Evolutionary conservation across 1,284 basidiomycete species (phyloP).

Genomic region (Cutaneotrichosporon dermatis): DNA sequence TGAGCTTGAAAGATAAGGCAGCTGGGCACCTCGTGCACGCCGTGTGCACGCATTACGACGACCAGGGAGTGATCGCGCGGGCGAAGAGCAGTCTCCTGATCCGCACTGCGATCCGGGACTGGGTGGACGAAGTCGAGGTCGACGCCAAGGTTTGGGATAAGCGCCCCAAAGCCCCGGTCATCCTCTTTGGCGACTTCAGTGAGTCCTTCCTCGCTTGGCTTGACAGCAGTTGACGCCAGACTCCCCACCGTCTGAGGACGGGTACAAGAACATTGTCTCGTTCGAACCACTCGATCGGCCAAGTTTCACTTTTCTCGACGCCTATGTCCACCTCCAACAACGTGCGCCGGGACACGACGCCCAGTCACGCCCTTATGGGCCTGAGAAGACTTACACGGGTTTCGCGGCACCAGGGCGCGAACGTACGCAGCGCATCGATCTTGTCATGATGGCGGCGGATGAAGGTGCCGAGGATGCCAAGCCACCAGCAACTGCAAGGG

Average conservation of each 20-base stretch:
- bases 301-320: slow-evolving; percentile 36
- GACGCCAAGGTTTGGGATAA: neutral
- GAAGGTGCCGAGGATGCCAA: slow-evolving; percentile 1
- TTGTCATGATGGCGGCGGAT: slow-evolving; percentile 35
- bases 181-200: slow-evolving; percentile 48
- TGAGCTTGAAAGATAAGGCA: slow-evolving; percentile 26
- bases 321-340: slow-evolving; percentile 25
- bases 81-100: slow-evolving; percentile 40
- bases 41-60: slow-evolving; percentile 48
- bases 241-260: slow-evolving; percentile 41
- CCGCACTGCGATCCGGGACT: slow-evolving; percentile 29
- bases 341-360: slow-evolving; percentile 5
- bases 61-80: slow-evolving; percentile 34
- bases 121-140: slow-evolving; percentile 27
- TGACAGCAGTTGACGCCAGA: slow-evolving; percentile 24
- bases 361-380: slow-evolving; percentile 36
- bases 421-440: slow-evolving; percentile 35
- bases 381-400: slow-evolving; percentile 35
- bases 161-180: slow-evolving; percentile 20
- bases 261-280: slow-evolving; percentile 44
- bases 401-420: slow-evolving; percentile 29
- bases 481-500: slow-evolving; percentile 9
- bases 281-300: slow-evolving; percentile 21
- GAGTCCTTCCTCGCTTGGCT: slow-evolving; percentile 17
- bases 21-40: slow-evolving; percentile 32